A percentile compares a stretch with the other conserved stretches of the same genome.
Evolutionary conservation across 1,139 yeast species (phyloP).

Genomic region (Saccharomyces hybrid): DNA sequence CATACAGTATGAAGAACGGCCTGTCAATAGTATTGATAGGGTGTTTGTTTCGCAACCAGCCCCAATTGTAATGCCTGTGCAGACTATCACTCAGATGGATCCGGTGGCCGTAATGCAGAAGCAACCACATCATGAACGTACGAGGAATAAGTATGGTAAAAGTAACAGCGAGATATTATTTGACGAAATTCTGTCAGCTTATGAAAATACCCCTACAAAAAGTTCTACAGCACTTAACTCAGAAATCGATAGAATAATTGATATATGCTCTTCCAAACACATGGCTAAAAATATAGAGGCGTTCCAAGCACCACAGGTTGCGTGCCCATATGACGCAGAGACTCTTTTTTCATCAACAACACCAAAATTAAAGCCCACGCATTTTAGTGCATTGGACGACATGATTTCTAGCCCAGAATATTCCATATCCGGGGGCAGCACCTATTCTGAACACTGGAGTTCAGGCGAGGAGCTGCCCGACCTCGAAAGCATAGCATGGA

Average conservation of each 20-base stretch:
- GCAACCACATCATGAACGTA: background rate
- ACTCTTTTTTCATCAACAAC: constrained; percentile 1
- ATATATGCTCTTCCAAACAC: background rate
- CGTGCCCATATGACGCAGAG: background rate
- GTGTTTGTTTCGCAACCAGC: constrained; percentile 1
- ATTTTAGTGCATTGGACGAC: constrained; percentile 7
- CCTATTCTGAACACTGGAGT: constrained; percentile 18
- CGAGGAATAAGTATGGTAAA: constrained; percentile 3
- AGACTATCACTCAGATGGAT: background rate
- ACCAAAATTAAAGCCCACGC: constrained; percentile 5
- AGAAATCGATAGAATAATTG: constrained; percentile 9
- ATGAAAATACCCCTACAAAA: constrained; percentile 6
- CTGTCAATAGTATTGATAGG: background rate
- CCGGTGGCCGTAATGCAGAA: background rate
- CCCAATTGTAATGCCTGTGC: constrained; percentile 4
- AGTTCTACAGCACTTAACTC: constrained; percentile 5
- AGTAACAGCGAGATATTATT: constrained; percentile 20
- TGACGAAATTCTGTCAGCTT: constrained; percentile 25
- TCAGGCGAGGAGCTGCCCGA: constrained; percentile 25
- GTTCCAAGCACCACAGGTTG: background rate
- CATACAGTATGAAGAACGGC: background rate
- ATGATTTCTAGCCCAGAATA: constrained; percentile 21
- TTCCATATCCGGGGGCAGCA: constrained; percentile 7
- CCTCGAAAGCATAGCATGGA: constrained; percentile 2
- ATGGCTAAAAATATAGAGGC: background rate